Conservation (phyloP, 169 alveolate genomes). For the Fabrea salina region DNA sequence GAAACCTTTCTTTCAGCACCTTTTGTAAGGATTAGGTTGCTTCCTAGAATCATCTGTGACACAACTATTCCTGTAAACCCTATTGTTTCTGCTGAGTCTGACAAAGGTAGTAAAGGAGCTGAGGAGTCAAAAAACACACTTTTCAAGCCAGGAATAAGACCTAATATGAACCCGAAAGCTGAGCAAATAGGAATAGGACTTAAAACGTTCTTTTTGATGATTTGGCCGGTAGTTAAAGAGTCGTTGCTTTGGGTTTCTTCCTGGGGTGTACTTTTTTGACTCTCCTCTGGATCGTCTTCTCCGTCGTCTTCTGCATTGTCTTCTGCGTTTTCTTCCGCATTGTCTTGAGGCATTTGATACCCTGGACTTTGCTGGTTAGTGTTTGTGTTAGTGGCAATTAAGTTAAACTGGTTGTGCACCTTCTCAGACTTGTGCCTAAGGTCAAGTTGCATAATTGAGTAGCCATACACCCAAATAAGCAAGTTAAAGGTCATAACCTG, state of each 20-base stretch:
- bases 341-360: too few species aligned
- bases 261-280: not conserved
- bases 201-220: not conserved
- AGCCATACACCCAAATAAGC: not conserved
- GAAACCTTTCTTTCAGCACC: not conserved
- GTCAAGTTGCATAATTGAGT: not conserved
- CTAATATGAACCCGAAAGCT: not conserved
- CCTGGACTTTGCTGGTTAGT: too few species aligned
- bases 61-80: not conserved
- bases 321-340: not conserved
- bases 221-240: not conserved
- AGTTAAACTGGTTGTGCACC: too few species aligned
- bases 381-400: too few species aligned
- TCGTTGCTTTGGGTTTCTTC: not conserved
- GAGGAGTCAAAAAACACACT: not conserved
- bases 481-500: not conserved
- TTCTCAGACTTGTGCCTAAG: too few species aligned
- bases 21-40: not conserved
- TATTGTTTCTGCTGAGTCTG: not conserved
- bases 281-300: not conserved
- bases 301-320: not conserved
- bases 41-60: not conserved
- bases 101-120: not conserved
- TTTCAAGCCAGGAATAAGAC: constrained; percentile 16
- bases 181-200: not conserved